phyloP scores from a whole-genome alignment of 305 asterid genomes.

The Ajuga reptans region DNA sequence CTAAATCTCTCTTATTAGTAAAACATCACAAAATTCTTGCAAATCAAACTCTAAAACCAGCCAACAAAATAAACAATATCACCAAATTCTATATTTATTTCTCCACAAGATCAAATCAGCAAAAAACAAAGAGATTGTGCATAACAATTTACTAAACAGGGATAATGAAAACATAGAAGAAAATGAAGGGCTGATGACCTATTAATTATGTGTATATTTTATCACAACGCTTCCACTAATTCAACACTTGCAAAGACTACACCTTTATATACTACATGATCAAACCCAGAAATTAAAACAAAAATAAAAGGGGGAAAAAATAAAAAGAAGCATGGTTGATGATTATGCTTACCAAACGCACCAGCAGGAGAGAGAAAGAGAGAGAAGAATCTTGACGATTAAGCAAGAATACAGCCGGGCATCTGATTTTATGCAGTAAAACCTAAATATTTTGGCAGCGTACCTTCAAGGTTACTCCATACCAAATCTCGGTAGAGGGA shows the following conservation, averaged over 20 bases:
- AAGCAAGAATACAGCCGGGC: conserved; percentile 28
- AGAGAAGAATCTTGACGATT: conserved; percentile 29
- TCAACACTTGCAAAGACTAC: conserved; percentile 22
- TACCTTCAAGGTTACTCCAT: conserved; percentile 39
- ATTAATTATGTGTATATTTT: neutral
- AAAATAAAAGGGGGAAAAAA: neutral
- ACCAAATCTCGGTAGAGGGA: conserved; percentile 20
- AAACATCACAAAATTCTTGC: neutral
- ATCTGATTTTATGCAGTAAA: neutral
- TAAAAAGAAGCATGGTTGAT: conserved; percentile 25
- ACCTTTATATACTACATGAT: conserved; percentile 35
- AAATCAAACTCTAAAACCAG: conserved; percentile 13
- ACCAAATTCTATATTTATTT: neutral
- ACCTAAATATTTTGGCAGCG: conserved; percentile 5
- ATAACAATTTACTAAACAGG: neutral
- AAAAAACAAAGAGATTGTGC: neutral
- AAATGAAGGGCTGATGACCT: conserved; percentile 32
- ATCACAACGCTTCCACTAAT: conserved; percentile 14
- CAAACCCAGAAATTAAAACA: conserved; percentile 20
- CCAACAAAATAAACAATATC: neutral
- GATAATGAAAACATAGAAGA: neutral
- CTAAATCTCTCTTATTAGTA: conserved; percentile 8
- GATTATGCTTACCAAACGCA: conserved; percentile 34
- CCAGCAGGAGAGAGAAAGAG: conserved; percentile 41
- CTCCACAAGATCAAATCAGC: conserved; percentile 14